Evolutionary conservation across 306 rosid genomes (phyloP).

Genomic region (Gillenia trifoliata): DNA sequence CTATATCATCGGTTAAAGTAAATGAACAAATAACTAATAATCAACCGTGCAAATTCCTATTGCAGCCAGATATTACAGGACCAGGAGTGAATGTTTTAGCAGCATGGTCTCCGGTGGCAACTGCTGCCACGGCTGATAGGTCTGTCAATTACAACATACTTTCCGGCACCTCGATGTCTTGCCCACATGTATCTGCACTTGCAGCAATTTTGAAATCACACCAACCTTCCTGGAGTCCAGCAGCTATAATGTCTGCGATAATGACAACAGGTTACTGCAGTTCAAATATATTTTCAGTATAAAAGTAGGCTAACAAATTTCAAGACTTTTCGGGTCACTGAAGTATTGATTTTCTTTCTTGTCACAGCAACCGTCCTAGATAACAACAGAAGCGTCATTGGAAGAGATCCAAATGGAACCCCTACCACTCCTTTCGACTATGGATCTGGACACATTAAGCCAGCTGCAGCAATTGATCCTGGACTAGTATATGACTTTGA

Average conservation of each 20-base stretch:
- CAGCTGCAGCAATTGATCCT: constrained; percentile 48
- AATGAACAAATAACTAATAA: not conserved
- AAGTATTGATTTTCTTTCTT: constrained; percentile 15
- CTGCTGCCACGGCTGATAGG: constrained; percentile 36
- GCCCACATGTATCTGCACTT: constrained; percentile 57
- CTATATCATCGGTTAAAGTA: not conserved
- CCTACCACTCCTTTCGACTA: constrained; percentile 53
- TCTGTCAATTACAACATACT: constrained; percentile 52
- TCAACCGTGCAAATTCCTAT: constrained; percentile 2
- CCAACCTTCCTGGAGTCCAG: constrained; percentile 58
- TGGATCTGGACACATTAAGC: constrained; percentile 62
- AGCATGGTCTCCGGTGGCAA: constrained; percentile 65
- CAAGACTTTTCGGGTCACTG: not conserved
- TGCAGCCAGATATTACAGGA: constrained; percentile 65
- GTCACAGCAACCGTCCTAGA: constrained; percentile 45
- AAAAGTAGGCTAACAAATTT: not conserved
- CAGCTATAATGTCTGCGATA: constrained; percentile 63
- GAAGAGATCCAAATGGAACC: constrained; percentile 67
- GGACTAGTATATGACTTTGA: constrained; percentile 54
- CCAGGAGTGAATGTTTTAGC: constrained; percentile 68
- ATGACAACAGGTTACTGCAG: constrained; percentile 49
- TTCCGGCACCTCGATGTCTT: constrained; percentile 70
- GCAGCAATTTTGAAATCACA: constrained; percentile 48
- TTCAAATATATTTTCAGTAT: not conserved
- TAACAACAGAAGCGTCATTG: constrained; percentile 32